Evolutionary conservation across 2,329 filamentous ascomycete genomes (phyloP).

Genomic region (Beauveria rudraprayagi): DNA sequence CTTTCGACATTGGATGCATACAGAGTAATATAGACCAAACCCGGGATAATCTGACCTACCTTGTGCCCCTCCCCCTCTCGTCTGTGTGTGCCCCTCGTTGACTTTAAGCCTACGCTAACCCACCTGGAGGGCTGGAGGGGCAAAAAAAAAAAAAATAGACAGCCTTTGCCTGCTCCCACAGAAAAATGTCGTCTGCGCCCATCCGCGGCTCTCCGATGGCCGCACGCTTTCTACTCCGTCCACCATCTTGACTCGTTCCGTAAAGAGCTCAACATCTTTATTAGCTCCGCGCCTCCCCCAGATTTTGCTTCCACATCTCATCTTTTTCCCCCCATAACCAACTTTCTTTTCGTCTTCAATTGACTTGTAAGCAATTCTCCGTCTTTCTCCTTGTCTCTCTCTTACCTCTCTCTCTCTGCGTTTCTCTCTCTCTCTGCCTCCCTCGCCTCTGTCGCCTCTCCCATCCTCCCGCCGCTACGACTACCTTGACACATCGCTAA

Average conservation of each 20-base stretch:
- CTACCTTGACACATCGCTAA: not conserved
- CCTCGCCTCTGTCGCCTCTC: no score
- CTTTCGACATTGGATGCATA: no score
- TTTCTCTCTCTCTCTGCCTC: no score
- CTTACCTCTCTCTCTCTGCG: not conserved
- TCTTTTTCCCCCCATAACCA: not conserved
- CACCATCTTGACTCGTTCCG: slow-evolving; percentile 4
- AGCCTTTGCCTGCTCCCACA: not conserved
- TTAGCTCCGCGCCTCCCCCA: not conserved
- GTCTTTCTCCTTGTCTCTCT: no score
- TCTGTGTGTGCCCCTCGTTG: no score
- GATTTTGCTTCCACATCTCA: not conserved
- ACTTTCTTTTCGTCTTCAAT: not conserved
- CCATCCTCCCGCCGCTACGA: not conserved
- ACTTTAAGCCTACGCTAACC: not conserved
- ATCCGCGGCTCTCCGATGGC: slow-evolving; percentile 5
- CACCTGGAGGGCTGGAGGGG: not conserved
- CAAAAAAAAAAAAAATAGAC: slow-evolving; percentile 5
- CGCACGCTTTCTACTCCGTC: slow-evolving; percentile 5
- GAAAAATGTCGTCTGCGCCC: slow-evolving; percentile 4
- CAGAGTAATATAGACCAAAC: no score
- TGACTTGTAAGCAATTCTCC: not conserved
- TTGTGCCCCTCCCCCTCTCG: not conserved
- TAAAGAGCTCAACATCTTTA: not conserved
- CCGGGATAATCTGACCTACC: not conserved